Evolutionary conservation across 306 rosid species (phyloP).

Genomic region (Fragaria iinumae): DNA sequence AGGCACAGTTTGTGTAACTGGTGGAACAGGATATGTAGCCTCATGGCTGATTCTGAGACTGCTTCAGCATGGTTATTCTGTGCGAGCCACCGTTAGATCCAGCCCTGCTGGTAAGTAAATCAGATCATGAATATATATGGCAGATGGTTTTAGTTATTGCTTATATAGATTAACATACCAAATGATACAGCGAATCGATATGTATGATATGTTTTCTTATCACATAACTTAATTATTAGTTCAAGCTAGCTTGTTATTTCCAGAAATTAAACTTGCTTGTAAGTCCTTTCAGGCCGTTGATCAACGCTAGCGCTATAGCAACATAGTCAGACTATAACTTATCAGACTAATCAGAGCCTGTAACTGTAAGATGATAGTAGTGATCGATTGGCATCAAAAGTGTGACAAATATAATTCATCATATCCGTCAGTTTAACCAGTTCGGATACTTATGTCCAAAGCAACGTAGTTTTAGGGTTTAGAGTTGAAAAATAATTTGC

Average conservation of each 20-base stretch:
- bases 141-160: not conserved
- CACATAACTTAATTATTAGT: not conserved
- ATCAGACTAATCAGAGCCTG: too few relatives aligned
- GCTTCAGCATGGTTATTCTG: conserved; percentile 50
- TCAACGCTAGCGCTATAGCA: too few relatives aligned
- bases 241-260: not conserved
- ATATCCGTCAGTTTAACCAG: too few relatives aligned
- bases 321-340: too few relatives aligned
- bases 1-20: conserved; percentile 61
- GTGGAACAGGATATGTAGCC: conserved; percentile 56
- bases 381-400: too few relatives aligned
- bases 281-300: not conserved
- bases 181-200: not conserved
- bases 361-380: too few relatives aligned
- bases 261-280: not conserved
- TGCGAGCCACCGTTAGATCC: conserved; percentile 50
- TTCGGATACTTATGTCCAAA: too few relatives aligned
- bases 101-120: conserved; percentile 23
- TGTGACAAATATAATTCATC: too few relatives aligned
- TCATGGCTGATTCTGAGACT: conserved; percentile 65
- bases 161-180: not conserved
- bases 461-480: not conserved
- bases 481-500: not conserved
- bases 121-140: not conserved
- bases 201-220: not conserved